Evolutionary conservation across 148 eudicot species (phyloP).

Genomic region (Fagopyrum homotropicum): DNA sequence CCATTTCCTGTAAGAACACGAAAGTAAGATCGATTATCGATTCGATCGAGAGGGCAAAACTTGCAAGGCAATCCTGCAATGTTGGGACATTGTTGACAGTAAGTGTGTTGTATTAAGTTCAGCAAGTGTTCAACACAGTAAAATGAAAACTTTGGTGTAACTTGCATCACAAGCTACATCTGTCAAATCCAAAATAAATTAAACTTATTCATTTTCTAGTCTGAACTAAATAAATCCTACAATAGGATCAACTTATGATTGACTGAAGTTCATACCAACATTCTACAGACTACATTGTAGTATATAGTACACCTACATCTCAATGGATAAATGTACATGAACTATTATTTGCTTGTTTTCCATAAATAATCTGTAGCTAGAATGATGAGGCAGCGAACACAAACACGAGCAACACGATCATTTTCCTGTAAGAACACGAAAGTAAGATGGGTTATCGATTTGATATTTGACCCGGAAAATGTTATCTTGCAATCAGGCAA

Average conservation of each 20-base stretch:
- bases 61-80: too few relatives aligned
- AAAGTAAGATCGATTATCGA: too few relatives aligned
- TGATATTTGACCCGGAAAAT: neutral
- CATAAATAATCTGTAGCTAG: neutral
- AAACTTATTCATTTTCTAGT: neutral
- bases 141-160: too few relatives aligned
- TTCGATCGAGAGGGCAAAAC: too few relatives aligned
- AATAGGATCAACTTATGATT: neutral
- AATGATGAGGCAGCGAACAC: neutral
- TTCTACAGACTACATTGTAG: neutral
- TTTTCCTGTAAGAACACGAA: neutral
- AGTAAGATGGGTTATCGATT: neutral
- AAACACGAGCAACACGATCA: neutral
- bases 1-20: too few relatives aligned
- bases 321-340: constrained; percentile 6
- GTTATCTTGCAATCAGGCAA: neutral
- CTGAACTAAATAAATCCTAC: neutral
- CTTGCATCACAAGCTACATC: too few relatives aligned
- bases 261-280: neutral
- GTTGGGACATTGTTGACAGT: too few relatives aligned
- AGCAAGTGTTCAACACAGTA: too few relatives aligned
- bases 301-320: neutral
- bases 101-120: too few relatives aligned
- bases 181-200: neutral
- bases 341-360: neutral